Evolutionary conservation across 805 yeast genomes (phyloP).

Genomic region (Lipomyces kockii): DNA sequence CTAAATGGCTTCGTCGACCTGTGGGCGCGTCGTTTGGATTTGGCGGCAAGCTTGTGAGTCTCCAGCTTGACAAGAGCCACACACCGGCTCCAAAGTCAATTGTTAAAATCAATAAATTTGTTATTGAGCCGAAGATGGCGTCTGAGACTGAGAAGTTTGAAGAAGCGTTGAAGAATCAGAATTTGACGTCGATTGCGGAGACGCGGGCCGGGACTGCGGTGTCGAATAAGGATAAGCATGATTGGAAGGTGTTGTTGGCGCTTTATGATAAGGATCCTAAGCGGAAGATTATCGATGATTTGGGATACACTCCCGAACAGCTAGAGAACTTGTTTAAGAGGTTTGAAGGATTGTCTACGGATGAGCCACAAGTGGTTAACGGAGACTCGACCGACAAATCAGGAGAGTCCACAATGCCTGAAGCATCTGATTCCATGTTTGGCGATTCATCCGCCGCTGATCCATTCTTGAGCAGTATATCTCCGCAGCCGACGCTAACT

Average conservation of each 20-base stretch:
- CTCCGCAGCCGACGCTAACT: conserved; percentile 37
- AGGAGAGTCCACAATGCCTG: conserved; percentile 26
- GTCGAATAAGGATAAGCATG: conserved; percentile 40
- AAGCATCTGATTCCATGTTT: conserved; percentile 40
- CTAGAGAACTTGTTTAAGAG: conserved; percentile 28
- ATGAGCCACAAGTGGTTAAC: conserved; percentile 27
- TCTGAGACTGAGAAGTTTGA: conserved; percentile 49
- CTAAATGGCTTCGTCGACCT: conserved; percentile 82
- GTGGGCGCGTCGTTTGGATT: conserved; percentile 83
- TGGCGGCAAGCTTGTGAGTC: conserved; percentile 77
- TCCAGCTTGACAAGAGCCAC: conserved; percentile 19
- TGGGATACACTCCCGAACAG: conserved; percentile 31
- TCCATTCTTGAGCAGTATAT: conserved; percentile 38
- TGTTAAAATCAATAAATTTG: conserved; percentile 52
- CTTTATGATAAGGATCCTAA: conserved; percentile 45
- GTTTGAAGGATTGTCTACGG: conserved; percentile 29
- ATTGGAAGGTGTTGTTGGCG: conserved; percentile 46
- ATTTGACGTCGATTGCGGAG: conserved; percentile 60
- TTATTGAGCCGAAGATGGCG: conserved; percentile 43
- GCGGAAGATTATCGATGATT: conserved; percentile 36
- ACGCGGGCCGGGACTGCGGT: conserved; percentile 50
- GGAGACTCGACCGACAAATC: conserved; percentile 37
- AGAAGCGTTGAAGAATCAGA: conserved; percentile 60
- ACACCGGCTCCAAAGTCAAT: conserved; percentile 15
- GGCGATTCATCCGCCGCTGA: conserved; percentile 31